phyloP scores from a whole-genome alignment of 2,329 filamentous ascomycete species.

The Coniochaeta pulveracea region DNA sequence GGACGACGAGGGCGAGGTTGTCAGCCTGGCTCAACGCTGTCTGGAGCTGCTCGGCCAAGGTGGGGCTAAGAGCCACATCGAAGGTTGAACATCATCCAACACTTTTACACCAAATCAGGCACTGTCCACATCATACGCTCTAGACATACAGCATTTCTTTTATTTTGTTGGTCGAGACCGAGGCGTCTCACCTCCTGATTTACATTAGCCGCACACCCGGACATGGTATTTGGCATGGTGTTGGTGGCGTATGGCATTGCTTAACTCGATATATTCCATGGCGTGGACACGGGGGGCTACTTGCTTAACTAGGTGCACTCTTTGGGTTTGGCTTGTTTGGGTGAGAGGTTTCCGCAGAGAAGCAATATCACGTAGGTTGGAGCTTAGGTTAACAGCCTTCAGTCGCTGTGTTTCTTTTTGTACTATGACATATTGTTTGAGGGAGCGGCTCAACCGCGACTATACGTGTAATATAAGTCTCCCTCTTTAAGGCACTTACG shows the following conservation, averaged over 20 bases:
- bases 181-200: slow-evolving; percentile 16
- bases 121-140: not conserved
- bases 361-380: too few species aligned
- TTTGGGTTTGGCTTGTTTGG: too few species aligned
- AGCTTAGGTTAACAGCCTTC: too few species aligned
- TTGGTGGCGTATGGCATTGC: slow-evolving; percentile 25
- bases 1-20: slow-evolving; percentile 86
- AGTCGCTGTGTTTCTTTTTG: too few species aligned
- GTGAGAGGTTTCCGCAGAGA: too few species aligned
- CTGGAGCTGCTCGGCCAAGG: slow-evolving; percentile 73
- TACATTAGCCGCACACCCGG: slow-evolving; percentile 21
- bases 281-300: too few species aligned
- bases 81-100: slow-evolving; percentile 42
- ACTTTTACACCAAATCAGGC: not conserved
- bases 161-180: too few species aligned
- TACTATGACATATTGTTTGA: too few species aligned
- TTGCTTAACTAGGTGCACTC: too few species aligned
- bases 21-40: slow-evolving; percentile 81
- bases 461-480: too few species aligned
- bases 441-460: too few species aligned
- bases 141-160: slow-evolving; percentile 3
- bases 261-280: slow-evolving; percentile 12
- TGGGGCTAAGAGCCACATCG: slow-evolving; percentile 69
- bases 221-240: slow-evolving; percentile 27
- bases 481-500: too few species aligned